phyloP scores from a whole-genome alignment of 1,284 basidiomycete genomes.

The Papiliotrema terrestris region DNA sequence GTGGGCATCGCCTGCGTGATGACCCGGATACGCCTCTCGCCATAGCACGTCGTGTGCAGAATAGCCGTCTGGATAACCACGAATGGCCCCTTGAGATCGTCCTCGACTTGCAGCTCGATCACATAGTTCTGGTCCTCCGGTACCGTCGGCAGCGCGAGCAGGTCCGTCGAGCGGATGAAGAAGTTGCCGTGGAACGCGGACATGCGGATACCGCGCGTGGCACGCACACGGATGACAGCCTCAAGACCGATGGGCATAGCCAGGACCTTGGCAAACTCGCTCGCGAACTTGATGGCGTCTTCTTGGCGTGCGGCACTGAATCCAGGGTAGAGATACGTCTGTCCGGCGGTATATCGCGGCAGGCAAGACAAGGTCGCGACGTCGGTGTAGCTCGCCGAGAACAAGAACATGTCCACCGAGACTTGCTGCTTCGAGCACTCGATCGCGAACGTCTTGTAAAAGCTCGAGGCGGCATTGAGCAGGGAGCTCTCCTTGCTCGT shows the following conservation, averaged over 20 bases:
- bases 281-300: constrained; percentile 96
- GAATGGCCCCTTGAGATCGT: constrained; percentile 85
- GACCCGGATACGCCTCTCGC: constrained; percentile 93
- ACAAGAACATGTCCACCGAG: constrained; percentile 99
- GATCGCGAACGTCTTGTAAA: constrained; percentile 99
- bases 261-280: constrained; percentile 90
- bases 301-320: constrained; percentile 93
- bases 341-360: constrained; percentile 95
- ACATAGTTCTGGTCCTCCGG: constrained; percentile 95
- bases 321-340: constrained; percentile 97
- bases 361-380: constrained; percentile 76
- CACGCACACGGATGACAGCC: constrained; percentile 95
- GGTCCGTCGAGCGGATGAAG: constrained; percentile 96
- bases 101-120: constrained; percentile 96
- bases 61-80: constrained; percentile 96
- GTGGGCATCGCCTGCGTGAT: constrained; percentile 90
- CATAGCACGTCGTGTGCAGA: constrained; percentile 92
- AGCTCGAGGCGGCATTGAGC: constrained; percentile 82
- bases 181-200: constrained; percentile 99
- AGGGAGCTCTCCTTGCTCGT: constrained; percentile 89
- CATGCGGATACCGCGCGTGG: constrained; percentile 90
- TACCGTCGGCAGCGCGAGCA: constrained; percentile 93
- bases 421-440: constrained; percentile 97
- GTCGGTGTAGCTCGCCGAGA: constrained; percentile 89
- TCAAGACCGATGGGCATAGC: constrained; percentile 95